Conservation (phyloP, 768 basidiomycete genomes). For the Trichaptum fuscoviolaceum region DNA sequence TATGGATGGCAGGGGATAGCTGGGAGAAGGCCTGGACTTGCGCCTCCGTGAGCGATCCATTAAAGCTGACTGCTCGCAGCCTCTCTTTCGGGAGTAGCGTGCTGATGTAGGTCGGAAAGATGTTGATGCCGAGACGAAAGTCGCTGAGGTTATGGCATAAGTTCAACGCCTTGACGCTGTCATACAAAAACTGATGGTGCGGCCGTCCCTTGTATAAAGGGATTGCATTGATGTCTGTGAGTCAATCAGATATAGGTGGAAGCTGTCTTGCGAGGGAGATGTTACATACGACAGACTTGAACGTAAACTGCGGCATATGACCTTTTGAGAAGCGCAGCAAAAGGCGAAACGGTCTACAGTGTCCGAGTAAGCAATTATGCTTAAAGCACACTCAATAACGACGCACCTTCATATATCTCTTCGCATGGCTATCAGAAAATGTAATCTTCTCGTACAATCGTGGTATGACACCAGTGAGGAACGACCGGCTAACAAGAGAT, state of each 20-base stretch:
- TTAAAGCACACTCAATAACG: background rate
- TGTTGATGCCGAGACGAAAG: slow-evolving; percentile 50
- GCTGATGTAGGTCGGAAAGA: slow-evolving; percentile 46
- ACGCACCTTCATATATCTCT: slow-evolving; percentile 49
- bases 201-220: slow-evolving; percentile 33
- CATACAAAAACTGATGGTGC: slow-evolving; percentile 41
- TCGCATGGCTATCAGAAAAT: slow-evolving; percentile 52
- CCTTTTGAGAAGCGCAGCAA: slow-evolving; percentile 50
- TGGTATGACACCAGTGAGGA: slow-evolving; percentile 59
- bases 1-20: slow-evolving; percentile 35
- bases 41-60: slow-evolving; percentile 45
- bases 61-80: slow-evolving; percentile 44
- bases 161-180: slow-evolving; percentile 44
- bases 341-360: slow-evolving; percentile 50
- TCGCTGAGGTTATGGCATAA: slow-evolving; percentile 47
- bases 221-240: slow-evolving; percentile 44
- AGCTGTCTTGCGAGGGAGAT: background rate
- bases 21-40: slow-evolving; percentile 51
- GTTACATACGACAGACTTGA: slow-evolving; percentile 46
- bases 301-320: slow-evolving; percentile 53
- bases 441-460: slow-evolving; percentile 53
- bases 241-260: background rate
- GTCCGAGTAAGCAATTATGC: slow-evolving; percentile 5
- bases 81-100: slow-evolving; percentile 38
- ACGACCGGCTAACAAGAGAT: slow-evolving; percentile 61